A percentile compares a stretch with the other conserved stretches of the same genome.
Evolutionary conservation across 2,329 filamentous ascomycete genomes (phyloP).

Genomic region (Pseudogymnoascus sp.): DNA sequence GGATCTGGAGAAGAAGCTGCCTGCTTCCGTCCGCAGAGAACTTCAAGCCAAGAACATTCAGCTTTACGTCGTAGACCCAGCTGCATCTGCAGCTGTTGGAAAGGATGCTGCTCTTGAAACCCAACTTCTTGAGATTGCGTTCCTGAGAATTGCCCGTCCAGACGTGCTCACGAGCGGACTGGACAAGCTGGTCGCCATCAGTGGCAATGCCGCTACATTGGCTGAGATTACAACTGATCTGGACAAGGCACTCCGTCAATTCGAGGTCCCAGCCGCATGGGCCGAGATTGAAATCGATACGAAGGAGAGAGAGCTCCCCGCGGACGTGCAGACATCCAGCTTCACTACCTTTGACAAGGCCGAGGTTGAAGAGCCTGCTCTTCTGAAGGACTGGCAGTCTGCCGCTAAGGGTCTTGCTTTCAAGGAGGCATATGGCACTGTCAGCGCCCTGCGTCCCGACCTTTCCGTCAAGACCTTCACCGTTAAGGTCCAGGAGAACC

Average conservation of each 20-base stretch:
- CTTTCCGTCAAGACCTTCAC: slow-evolving; percentile 76
- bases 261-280: slow-evolving; percentile 77
- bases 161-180: slow-evolving; percentile 53
- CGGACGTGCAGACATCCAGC: slow-evolving; percentile 66
- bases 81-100: slow-evolving; percentile 57
- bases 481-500: slow-evolving; percentile 89
- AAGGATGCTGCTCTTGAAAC: slow-evolving; percentile 53
- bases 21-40: slow-evolving; percentile 58
- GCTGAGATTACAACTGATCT: slow-evolving; percentile 58
- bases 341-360: slow-evolving; percentile 73
- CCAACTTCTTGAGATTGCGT: slow-evolving; percentile 69
- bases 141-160: slow-evolving; percentile 68
- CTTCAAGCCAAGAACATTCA: slow-evolving; percentile 61
- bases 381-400: slow-evolving; percentile 70
- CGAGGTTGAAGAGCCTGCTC: slow-evolving; percentile 56
- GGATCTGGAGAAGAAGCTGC: slow-evolving; percentile 80
- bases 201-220: slow-evolving; percentile 41
- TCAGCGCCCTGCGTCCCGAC: slow-evolving; percentile 70
- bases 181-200: slow-evolving; percentile 55
- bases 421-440: slow-evolving; percentile 84
- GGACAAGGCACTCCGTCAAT: slow-evolving; percentile 57
- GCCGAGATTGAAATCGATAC: slow-evolving; percentile 55
- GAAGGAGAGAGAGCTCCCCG: slow-evolving; percentile 44
- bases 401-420: slow-evolving; percentile 83
- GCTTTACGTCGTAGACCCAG: slow-evolving; percentile 68